Base-by-base conservation (phyloP, 2,329 filamentous ascomycete genomes). In the Colletotrichum cereale region DNA sequence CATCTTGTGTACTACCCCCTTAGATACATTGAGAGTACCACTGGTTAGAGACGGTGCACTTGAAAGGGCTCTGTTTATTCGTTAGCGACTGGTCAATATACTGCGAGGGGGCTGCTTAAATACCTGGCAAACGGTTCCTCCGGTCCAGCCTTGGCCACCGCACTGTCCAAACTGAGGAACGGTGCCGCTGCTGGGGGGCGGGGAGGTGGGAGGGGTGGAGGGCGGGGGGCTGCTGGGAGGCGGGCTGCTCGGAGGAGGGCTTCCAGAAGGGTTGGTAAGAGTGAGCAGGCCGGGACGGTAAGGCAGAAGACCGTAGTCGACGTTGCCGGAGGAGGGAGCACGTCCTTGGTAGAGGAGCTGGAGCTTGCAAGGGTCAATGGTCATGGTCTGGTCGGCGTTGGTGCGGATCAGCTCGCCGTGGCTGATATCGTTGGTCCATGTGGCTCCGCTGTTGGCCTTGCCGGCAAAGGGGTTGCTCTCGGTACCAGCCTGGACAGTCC, bases 391-490 rank as follows among this genome's bases (percentile, higher is more conserved):
- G 75, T 92, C 90, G 5, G 85, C 76, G 75, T 83, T 86, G 67
- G 73, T 83, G 69, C 90, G 85, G 68, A 91, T 76, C 47, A 92
- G 77, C 73, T 92, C 90, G 48, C 90, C 90, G 75, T 91, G 89
- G 76, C 87, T 90, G 77, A 92, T 91, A 72, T 91, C 88, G 78
- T 91, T 87, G 56, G 89, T 91, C 90, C 90, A 92, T 24, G 84
- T 85, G 1, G 88, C 88, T 48, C 88, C 90, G 61, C 86, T 90
- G 81, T 92, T 92, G 36, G 85, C 88, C 82, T 90, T 90, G 75
- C 90, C 88, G 26, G 90, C 90, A 70, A 92, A 92, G 0, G 90
- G 89, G n/a, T 79, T 81, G 74, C 76, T 79, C 81, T 92, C 90
- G 21, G 76, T 84, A 1, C 82, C 82, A 2, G 89, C 87, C 75